Percentiles rank a stretch among this genome's conserved stretches.
Evolutionary conservation across 768 basidiomycete genomes (phyloP).

Genomic region (Tylopilus cervinicoccineus): DNA sequence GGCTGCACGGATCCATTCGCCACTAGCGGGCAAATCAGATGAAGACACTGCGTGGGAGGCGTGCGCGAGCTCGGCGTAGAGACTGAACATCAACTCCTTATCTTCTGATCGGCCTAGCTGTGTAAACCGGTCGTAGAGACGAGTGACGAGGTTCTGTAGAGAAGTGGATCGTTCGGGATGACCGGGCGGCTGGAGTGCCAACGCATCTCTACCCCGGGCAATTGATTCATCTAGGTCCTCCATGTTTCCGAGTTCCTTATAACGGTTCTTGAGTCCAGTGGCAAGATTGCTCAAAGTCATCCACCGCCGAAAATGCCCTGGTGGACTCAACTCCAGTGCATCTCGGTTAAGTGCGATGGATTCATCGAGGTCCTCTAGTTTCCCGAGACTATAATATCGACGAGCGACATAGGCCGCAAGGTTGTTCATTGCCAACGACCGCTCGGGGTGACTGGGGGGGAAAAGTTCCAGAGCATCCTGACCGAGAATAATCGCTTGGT

Average conservation of each 20-base stretch:
- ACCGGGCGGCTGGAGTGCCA: neutral
- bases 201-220: neutral
- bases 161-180: too few species aligned
- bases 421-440: neutral
- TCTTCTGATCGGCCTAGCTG: neutral
- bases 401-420: neutral
- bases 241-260: neutral
- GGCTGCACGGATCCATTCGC: neutral
- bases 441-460: neutral
- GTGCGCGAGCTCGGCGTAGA: neutral
- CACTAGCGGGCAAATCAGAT: neutral
- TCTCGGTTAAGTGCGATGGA: neutral
- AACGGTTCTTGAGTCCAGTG: neutral
- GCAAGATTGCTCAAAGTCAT: neutral
- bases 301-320: neutral
- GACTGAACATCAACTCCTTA: neutral
- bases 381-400: neutral
- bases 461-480: neutral
- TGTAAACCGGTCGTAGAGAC: neutral
- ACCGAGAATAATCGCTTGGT: neutral
- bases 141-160: neutral
- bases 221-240: neutral
- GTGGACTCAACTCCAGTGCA: neutral
- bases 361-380: neutral
- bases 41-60: neutral